Evolutionary conservation across 2,329 filamentous ascomycete species (phyloP).

Genomic region (Bisporella sp.): DNA sequence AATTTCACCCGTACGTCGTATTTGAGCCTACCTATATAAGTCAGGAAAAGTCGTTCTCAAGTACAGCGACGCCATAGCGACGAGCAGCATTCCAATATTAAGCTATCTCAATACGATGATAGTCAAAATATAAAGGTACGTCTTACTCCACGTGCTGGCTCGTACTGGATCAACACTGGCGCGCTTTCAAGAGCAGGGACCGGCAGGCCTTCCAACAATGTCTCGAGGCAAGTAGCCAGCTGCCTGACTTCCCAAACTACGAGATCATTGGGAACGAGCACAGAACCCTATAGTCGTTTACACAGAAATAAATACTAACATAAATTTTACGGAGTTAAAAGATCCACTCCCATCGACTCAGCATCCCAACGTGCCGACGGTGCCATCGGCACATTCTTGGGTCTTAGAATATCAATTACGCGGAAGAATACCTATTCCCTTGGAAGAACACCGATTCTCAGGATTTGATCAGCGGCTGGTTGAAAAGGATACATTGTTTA

Average conservation of each 20-base stretch:
- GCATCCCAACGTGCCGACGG: not conserved
- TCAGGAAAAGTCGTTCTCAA: too few species aligned
- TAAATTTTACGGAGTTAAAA: too few species aligned
- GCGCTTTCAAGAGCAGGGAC: conserved; percentile 10
- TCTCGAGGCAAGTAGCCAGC: conserved; percentile 21
- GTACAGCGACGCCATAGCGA: too few species aligned
- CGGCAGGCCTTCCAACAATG: conserved; percentile 18
- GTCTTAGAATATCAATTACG: conserved; percentile 1
- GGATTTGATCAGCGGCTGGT: conserved; percentile 13
- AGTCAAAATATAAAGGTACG: conserved; percentile 17
- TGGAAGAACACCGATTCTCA: too few species aligned
- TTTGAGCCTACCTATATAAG: too few species aligned
- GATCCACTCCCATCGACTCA: not conserved
- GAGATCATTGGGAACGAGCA: conserved; percentile 13
- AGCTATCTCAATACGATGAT: too few species aligned
- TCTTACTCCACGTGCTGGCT: conserved; percentile 14
- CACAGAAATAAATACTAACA: conserved; percentile 12
- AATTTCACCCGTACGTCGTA: too few species aligned
- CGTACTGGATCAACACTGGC: conserved; percentile 18
- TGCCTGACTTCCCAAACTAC: conserved; percentile 16
- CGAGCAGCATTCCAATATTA: too few species aligned
- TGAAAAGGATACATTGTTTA: conserved; percentile 19
- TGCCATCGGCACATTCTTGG: not conserved
- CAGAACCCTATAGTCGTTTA: conserved; percentile 14
- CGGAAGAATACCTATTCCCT: too few species aligned